phyloP scores from a whole-genome alignment of 345 rosid species.

The Syzygium oleosum region DNA sequence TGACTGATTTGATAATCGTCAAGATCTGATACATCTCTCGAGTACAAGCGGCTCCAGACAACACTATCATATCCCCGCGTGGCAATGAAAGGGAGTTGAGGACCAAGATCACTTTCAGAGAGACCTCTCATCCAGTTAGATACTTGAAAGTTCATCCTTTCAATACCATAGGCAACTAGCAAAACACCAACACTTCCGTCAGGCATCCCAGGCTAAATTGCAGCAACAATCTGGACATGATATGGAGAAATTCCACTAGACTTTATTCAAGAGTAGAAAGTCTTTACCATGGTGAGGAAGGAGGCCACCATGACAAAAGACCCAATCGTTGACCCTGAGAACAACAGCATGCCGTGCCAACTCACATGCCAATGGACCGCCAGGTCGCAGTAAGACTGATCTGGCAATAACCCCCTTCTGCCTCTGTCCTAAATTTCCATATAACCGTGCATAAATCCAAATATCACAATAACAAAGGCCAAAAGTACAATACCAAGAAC shows the following conservation, averaged over 20 bases:
- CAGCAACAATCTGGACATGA: neutral
- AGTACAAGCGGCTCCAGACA: conserved; percentile 88
- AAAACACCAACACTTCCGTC: conserved; percentile 22
- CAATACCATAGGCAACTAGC: conserved; percentile 76
- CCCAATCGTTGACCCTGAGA: conserved; percentile 81
- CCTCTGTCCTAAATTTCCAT: conserved; percentile 81
- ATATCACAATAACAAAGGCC: neutral
- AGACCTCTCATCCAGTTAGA: conserved; percentile 84
- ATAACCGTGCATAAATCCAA: neutral
- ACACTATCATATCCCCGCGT: conserved; percentile 79
- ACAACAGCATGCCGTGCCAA: conserved; percentile 64
- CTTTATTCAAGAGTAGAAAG: neutral
- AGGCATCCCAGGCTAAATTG: conserved; percentile 6
- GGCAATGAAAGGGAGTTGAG: conserved; percentile 63
- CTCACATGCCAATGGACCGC: conserved; percentile 77
- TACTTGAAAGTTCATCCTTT: conserved; percentile 78
- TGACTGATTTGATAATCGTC: conserved; percentile 53
- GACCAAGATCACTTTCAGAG: conserved; percentile 25
- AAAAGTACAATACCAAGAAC: neutral
- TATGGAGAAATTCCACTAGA: neutral
- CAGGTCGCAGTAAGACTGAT: conserved; percentile 71
- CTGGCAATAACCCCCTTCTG: conserved; percentile 90
- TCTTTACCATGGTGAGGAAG: conserved; percentile 85
- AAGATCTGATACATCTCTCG: conserved; percentile 54
- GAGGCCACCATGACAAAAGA: conserved; percentile 95